Percentiles rank a stretch among this genome's conserved stretches.
Conservation (phyloP, 805 yeast genomes). For the Metschnikowia chrysomelidarum region DNA sequence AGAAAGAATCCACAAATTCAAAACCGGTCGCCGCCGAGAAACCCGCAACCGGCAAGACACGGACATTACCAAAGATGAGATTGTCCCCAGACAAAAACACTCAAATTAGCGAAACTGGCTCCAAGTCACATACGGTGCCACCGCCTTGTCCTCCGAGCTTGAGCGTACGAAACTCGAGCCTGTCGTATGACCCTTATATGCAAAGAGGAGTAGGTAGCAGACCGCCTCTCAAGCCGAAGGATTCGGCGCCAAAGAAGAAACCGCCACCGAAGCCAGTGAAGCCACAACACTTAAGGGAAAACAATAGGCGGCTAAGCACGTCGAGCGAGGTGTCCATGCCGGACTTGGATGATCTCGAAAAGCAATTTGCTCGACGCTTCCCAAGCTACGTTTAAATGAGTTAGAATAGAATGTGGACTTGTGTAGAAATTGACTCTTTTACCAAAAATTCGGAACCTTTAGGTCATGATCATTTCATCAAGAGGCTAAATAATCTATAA, state of each 20-base stretch:
- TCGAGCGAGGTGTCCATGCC: conserved; percentile 45
- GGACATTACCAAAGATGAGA: conserved; percentile 7
- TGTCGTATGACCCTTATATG: not conserved
- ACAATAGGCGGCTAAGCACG: conserved; percentile 28
- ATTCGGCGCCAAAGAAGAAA: conserved; percentile 19
- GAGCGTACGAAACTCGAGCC: conserved; percentile 9
- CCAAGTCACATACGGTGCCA: conserved; percentile 21
- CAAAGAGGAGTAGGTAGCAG: too few species aligned
- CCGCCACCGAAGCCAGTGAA: conserved; percentile 69
- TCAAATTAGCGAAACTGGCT: not conserved
- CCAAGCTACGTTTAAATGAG: conserved; percentile 54
- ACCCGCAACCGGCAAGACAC: too few species aligned
- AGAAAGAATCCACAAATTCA: not conserved
- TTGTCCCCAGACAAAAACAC: not conserved
- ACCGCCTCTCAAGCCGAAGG: not conserved
- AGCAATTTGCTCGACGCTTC: conserved; percentile 53
- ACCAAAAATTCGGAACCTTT: too few species aligned
- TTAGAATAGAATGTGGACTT: too few species aligned
- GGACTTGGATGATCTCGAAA: conserved; percentile 59
- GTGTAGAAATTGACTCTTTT: not conserved
- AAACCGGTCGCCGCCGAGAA: not conserved
- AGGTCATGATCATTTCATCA: not conserved
- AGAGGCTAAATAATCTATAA: not conserved
- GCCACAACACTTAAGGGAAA: conserved; percentile 48
- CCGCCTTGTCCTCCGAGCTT: conserved; percentile 36